These are phyloP conservation scores for Penicillium ochrochloron DNA, from an alignment of 495 filamentous ascomycete species.

Conservation along the genomic window DNA sequence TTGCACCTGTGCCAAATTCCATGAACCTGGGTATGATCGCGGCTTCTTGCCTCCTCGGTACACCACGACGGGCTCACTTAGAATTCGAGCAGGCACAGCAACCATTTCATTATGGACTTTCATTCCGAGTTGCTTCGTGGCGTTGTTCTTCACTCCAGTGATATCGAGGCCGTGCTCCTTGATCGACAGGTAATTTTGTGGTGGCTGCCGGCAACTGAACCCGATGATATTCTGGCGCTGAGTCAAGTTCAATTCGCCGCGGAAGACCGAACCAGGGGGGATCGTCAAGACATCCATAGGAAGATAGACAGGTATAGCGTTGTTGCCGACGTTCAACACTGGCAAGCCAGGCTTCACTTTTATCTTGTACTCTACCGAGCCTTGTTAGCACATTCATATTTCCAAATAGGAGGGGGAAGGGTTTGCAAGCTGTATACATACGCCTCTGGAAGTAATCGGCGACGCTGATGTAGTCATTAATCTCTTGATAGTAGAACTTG, in stretches of 20 bases:
- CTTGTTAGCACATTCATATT: not conserved
- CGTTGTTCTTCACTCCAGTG: slow-evolving; percentile 44
- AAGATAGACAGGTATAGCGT: slow-evolving; percentile 58
- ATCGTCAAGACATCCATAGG: slow-evolving; percentile 66
- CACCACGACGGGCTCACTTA: slow-evolving; percentile 21
- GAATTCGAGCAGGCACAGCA: slow-evolving; percentile 24
- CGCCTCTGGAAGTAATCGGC: slow-evolving; percentile 22
- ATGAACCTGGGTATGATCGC: too few relatives aligned
- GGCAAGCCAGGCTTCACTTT: slow-evolving; percentile 40
- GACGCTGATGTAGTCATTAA: slow-evolving; percentile 19
- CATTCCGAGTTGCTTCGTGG: slow-evolving; percentile 9
- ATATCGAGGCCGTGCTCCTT: slow-evolving; percentile 51
- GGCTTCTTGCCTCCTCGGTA: slow-evolving; percentile 13
- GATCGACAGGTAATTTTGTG: slow-evolving; percentile 66
- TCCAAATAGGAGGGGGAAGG: not conserved
- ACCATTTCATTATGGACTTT: slow-evolving; percentile 18
- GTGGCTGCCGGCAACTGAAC: slow-evolving; percentile 67
- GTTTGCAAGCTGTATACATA: slow-evolving; percentile 11
- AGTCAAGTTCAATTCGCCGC: slow-evolving; percentile 48
- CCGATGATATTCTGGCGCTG: slow-evolving; percentile 65
- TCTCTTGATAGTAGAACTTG: slow-evolving; percentile 13
- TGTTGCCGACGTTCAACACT: slow-evolving; percentile 69
- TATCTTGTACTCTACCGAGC: slow-evolving; percentile 23
- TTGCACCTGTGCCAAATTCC: slow-evolving; percentile 19
- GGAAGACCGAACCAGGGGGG: slow-evolving; percentile 62